Percentiles rank a stretch among this genome's conserved stretches.
These are phyloP conservation scores for Antitrichia curtipendula DNA, from an alignment of 225 moss, liverwort and hornwort genomes.

Conservation along the genomic window DNA sequence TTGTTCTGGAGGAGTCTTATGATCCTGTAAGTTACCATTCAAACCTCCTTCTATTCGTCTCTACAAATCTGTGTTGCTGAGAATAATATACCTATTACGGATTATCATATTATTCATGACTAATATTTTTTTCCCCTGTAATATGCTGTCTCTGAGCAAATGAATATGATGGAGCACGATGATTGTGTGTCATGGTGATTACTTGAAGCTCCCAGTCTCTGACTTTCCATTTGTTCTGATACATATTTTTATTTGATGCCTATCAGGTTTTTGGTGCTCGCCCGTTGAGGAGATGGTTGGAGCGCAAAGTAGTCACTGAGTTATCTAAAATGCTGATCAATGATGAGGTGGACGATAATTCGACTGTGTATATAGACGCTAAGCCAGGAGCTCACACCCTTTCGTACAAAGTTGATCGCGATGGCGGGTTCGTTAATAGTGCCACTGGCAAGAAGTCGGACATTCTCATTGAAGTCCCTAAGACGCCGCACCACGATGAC, in stretches of 20 bases:
- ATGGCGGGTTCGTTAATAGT: constrained; percentile 68
- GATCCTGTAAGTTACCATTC: constrained; percentile 40
- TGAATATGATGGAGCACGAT: neutral
- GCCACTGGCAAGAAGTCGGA: constrained; percentile 60
- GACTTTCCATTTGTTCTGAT: neutral
- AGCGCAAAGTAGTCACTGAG: constrained; percentile 82
- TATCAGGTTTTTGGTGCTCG: constrained; percentile 80
- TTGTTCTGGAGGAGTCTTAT: constrained; percentile 70
- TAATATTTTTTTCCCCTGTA: neutral
- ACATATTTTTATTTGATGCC: neutral
- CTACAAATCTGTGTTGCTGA: neutral
- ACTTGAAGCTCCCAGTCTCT: neutral
- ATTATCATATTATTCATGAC: neutral
- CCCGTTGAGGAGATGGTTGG: constrained; percentile 80
- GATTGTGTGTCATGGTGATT: neutral
- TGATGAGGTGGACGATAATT: constrained; percentile 86
- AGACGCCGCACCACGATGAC: neutral
- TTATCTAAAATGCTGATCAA: constrained; percentile 77
- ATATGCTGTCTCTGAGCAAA: neutral
- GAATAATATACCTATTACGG: neutral
- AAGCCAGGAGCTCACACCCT: constrained; percentile 20
- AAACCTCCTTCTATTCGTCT: neutral
- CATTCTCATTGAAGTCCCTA: constrained; percentile 68
- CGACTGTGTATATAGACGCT: constrained; percentile 70
- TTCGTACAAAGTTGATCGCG: constrained; percentile 53